Conservation (phyloP, 768 basidiomycete genomes). For the Mycena rosella region DNA sequence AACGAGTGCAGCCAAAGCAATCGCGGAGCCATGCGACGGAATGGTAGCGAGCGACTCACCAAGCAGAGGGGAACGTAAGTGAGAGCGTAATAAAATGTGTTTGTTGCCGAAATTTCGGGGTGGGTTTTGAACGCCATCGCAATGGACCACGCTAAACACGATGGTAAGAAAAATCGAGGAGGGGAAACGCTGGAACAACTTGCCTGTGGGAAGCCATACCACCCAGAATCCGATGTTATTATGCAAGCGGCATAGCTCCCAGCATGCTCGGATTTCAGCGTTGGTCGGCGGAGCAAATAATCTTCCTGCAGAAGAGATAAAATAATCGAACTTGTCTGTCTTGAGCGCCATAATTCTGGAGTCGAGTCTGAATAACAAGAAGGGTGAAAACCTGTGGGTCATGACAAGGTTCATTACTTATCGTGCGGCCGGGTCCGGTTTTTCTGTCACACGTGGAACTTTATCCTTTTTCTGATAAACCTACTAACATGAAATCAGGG, state of each 20-base stretch:
- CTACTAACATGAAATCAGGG: slow-evolving; percentile 25
- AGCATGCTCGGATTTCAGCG: slow-evolving; percentile 45
- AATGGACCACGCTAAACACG: slow-evolving; percentile 45
- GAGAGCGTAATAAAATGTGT: slow-evolving; percentile 37
- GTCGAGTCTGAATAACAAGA: slow-evolving; percentile 2
- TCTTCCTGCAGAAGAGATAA: slow-evolving; percentile 1
- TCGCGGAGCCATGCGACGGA: no score
- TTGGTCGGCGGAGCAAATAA: slow-evolving; percentile 38
- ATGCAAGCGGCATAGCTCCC: slow-evolving; percentile 48
- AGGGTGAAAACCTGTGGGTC: neutral
- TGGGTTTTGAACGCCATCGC: slow-evolving; percentile 48
- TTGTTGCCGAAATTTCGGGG: slow-evolving; percentile 33
- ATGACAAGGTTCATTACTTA: slow-evolving; percentile 16
- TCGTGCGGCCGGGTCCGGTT: slow-evolving; percentile 3
- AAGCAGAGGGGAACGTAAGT: slow-evolving; percentile 46
- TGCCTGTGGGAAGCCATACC: slow-evolving; percentile 46
- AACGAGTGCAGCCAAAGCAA: no score
- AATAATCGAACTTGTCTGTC: slow-evolving; percentile 5
- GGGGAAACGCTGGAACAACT: neutral
- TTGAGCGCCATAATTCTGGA: slow-evolving; percentile 15
- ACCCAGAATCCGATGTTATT: slow-evolving; percentile 51
- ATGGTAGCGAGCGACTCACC: no score
- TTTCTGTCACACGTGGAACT: slow-evolving; percentile 23
- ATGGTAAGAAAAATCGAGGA: neutral
- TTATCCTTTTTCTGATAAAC: slow-evolving; percentile 6